A percentile compares a stretch with the other conserved stretches of the same genome.
phyloP scores from a whole-genome alignment of 108 stramenopile genomes.

The Conticribra guillardii region DNA sequence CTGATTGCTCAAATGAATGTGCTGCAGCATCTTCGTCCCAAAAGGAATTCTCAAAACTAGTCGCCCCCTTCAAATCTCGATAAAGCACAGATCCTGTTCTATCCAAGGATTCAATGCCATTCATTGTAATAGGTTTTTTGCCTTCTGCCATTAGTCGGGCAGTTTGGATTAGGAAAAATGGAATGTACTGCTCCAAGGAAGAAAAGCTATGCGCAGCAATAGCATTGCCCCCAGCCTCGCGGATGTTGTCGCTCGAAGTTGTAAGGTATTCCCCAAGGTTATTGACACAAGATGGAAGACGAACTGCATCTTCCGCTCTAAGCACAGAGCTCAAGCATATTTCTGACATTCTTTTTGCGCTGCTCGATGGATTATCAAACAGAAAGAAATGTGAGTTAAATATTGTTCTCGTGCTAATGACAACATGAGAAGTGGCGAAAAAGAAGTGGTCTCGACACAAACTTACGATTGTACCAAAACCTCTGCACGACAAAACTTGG shows the following conservation, averaged over 20 bases:
- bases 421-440: no score
- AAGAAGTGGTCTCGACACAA: neutral
- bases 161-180: conserved; percentile 80
- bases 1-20: conserved; percentile 82
- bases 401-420: no score
- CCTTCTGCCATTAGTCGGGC: conserved; percentile 79
- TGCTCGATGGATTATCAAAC: neutral
- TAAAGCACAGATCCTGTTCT: conserved; percentile 86
- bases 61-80: conserved; percentile 85
- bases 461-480: conserved; percentile 75
- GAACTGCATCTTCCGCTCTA: conserved; percentile 82
- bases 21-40: conserved; percentile 89
- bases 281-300: conserved; percentile 85
- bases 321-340: conserved; percentile 82
- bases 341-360: conserved; percentile 75
- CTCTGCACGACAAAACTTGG: conserved; percentile 85
- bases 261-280: conserved; percentile 87
- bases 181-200: conserved; percentile 87
- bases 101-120: conserved; percentile 85
- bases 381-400: conserved; percentile 1
- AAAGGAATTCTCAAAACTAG: conserved; percentile 85
- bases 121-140: conserved; percentile 71
- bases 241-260: conserved; percentile 76
- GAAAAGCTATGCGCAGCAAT: conserved; percentile 86
- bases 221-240: conserved; percentile 87